These are phyloP conservation scores for Cystofilobasidium ferigula DNA, from an alignment of 768 basidiomycete species.

Conservation along the genomic window DNA sequence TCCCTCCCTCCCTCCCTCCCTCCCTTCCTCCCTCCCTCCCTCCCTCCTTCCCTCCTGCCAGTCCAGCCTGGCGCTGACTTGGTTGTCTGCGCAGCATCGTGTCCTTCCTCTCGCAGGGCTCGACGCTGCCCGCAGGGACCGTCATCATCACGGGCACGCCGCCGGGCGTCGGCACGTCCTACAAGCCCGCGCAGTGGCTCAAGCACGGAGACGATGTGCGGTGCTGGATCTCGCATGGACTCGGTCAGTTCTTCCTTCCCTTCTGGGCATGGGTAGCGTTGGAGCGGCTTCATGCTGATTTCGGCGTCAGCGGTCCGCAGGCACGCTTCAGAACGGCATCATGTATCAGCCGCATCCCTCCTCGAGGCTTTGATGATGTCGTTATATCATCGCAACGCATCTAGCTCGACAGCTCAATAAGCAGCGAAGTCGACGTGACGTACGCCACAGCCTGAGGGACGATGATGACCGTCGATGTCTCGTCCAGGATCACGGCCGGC, in stretches of 20 bases:
- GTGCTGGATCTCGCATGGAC: slow-evolving; percentile 14
- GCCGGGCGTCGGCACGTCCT: slow-evolving; percentile 1
- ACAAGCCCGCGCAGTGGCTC: slow-evolving; percentile 7
- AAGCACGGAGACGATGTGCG: slow-evolving; percentile 13
- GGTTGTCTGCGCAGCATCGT: slow-evolving; percentile 2
- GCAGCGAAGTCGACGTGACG: slow-evolving; percentile 7
- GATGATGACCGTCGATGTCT: slow-evolving; percentile 16
- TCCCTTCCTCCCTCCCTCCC: neutral
- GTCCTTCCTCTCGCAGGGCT: slow-evolving; percentile 32
- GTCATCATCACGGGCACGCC: slow-evolving; percentile 39
- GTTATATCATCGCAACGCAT: too few species aligned
- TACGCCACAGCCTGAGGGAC: neutral
- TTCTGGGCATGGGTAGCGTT: neutral
- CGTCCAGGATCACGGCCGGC: slow-evolving; percentile 16
- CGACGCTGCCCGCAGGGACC: slow-evolving; percentile 38
- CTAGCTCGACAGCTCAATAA: slow-evolving; percentile 9
- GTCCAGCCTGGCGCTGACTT: too few species aligned
- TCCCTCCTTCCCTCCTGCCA: too few species aligned
- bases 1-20: neutral
- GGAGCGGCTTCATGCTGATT: too few species aligned
- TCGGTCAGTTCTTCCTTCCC: slow-evolving; percentile 2
- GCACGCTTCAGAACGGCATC: neutral
- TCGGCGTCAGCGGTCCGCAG: too few species aligned
- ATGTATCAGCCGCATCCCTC: too few species aligned
- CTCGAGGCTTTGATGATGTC: too few species aligned